A percentile compares a stretch with the other conserved stretches of the same genome.
These are phyloP conservation scores for Fusarium mexicanum DNA, from an alignment of 2,329 filamentous ascomycete species.

Conservation along the genomic window DNA sequence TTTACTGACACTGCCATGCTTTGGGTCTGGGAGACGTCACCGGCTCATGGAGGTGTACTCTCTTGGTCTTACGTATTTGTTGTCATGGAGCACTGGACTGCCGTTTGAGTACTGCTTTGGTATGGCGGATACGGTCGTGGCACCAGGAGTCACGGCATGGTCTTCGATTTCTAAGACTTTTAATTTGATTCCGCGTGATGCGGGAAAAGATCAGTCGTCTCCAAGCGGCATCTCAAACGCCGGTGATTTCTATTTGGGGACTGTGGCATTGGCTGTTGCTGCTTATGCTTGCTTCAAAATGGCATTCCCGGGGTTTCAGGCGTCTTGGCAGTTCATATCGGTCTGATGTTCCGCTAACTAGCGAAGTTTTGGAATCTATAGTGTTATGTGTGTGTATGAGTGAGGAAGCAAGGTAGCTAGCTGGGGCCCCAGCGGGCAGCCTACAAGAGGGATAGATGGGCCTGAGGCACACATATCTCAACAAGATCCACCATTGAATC, in stretches of 20 bases:
- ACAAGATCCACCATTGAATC: too few relatives aligned
- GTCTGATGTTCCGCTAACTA: too few relatives aligned
- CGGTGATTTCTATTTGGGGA: background rate
- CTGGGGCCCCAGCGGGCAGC: too few relatives aligned
- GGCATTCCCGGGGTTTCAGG: too few relatives aligned
- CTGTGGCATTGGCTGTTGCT: background rate
- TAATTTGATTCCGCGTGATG: background rate
- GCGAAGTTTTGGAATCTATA: too few relatives aligned
- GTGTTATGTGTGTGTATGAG: too few relatives aligned
- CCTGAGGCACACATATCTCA: too few relatives aligned
- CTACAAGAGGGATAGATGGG: too few relatives aligned
- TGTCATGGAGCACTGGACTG: background rate
- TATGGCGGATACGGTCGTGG: background rate
- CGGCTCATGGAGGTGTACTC: background rate
- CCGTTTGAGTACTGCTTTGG: conserved; percentile 5
- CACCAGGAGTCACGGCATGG: background rate
- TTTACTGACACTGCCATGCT: background rate
- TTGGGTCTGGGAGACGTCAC: background rate
- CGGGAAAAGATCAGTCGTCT: background rate
- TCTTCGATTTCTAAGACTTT: background rate
- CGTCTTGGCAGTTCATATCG: too few relatives aligned
- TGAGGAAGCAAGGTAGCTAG: too few relatives aligned
- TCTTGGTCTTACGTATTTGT: background rate
- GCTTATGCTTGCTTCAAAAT: background rate
- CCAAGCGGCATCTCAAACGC: background rate